Base-by-base conservation (phyloP, 2,329 filamentous ascomycete species). In the Dactylonectria estremocensis region DNA sequence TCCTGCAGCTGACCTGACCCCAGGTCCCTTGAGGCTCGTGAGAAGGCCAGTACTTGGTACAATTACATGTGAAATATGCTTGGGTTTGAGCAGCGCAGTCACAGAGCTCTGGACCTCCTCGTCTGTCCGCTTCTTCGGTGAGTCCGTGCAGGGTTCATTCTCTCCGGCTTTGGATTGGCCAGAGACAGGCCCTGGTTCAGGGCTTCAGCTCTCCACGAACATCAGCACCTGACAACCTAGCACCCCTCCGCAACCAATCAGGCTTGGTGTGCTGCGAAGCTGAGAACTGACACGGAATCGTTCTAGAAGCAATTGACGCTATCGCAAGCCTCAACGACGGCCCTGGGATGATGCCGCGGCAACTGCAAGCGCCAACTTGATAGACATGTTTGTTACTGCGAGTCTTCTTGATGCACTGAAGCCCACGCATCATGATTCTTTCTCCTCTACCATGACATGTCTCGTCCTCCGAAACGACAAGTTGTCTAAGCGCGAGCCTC, bases 291-390 rank as follows among this genome's bases (percentile, higher is more conserved):
- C 45, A 60, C 50, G 49, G 40, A 71, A 56, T 62, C 56, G 55
- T 74, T 74, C 69, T 73, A 69, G 72, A 74, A 74, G 53, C 48
- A 53, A 50, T 61, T 43, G 46, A 37, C 46, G 64, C 45, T 20
- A n/a, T 22, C 24, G 18, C 46, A 54, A 57, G 54, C 62, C 54
- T 66, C 53, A 56, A 52, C n/a, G 63, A 58, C 62, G 66, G 70
- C 61, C 64, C 60, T 64, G 58, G 66, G 70, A 40, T 22, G 53
- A 70, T 67, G 58, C 64, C 66, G 66, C 56, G 53, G 50, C n/a
- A 31, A 18, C 48, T 31, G 8, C 49, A n/a, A 18, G 35, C 18
- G 14, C 2, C 28, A 53, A 53, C n/a, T 20, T 37, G 49, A 52
- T 40, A 3, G 40, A 37, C 18, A n/a, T 8, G 14, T n/a, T n/a